Evolutionary conservation across 2,329 filamentous ascomycete species (phyloP), one percentile per base, ranked within the genome.

Genomic region (Epichloe uncinata): DNA sequence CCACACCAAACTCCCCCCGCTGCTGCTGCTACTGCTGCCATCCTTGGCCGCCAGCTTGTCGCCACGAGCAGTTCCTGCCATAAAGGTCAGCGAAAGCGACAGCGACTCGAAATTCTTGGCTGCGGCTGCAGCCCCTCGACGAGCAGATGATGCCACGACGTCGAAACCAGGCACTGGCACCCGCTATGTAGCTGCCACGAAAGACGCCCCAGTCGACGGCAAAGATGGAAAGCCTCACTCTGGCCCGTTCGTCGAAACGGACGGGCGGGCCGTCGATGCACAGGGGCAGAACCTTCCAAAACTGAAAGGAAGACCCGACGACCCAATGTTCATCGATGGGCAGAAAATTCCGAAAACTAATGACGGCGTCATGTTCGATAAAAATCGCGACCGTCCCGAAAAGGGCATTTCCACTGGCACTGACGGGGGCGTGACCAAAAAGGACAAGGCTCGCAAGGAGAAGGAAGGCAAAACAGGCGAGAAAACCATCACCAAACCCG

Each of bases 291-390:
- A 69, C 26, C 60, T 72, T 15, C 69, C 74, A 2, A 57, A 66
- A 6, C 62, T 76, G 22, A 73, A 75, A 57, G 73, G 74, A 51
- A 69, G 72, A n/a, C 71, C 73, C 1, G 59, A 63, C 36, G 75
- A 80, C 52, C 70, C 72, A 45, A 76, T 73, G 26, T 63, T 77
- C 9, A 65, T 79, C 42, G 75, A 81, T 48, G 79, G 79, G 56
- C 75, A 75, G 60, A 78, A 74, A 64, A 79, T 83, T 20, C 79
- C 79, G 30, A 72, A 80, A 55, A 72, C 70, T 53, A 82, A 83
- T 57, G 81, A 95, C 63, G 88, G 90, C 40, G 88, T 96, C 52
- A 96, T 96, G 91, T 86, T 95, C 61, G 90, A 96, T 65, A 86
- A 84, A 55, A 78, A 85, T 62, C 75, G 88, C 56, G 69, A 77